Evolutionary conservation across 805 yeast species (phyloP).

Genomic region (Tetrapisispora taiwanensis): DNA sequence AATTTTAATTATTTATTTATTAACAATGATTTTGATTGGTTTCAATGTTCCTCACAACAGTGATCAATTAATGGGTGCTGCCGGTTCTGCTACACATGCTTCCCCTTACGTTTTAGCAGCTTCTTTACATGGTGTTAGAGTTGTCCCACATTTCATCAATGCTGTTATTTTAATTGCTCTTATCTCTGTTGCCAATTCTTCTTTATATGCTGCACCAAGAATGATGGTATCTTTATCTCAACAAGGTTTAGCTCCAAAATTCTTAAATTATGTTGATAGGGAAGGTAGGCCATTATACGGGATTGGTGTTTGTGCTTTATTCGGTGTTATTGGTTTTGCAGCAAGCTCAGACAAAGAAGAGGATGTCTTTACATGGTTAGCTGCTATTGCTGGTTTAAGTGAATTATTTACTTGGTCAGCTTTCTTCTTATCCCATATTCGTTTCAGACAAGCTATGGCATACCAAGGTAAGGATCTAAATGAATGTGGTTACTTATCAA

Average conservation of each 20-base stretch:
- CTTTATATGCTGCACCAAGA: constrained; percentile 65
- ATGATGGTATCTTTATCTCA: constrained; percentile 58
- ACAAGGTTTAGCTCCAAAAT: constrained; percentile 60
- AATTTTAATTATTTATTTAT: constrained; percentile 47
- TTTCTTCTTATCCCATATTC: constrained; percentile 41
- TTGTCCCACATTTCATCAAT: constrained; percentile 63
- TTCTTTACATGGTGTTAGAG: constrained; percentile 47
- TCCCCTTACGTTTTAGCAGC: constrained; percentile 75
- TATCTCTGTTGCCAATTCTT: constrained; percentile 66
- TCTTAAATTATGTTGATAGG: constrained; percentile 43
- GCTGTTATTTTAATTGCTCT: constrained; percentile 66
- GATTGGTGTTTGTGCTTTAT: constrained; percentile 37
- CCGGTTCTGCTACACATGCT: constrained; percentile 44
- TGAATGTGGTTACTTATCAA: constrained; percentile 43
- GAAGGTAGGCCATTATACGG: constrained; percentile 53
- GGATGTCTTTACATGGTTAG: constrained; percentile 50
- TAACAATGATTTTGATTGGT: constrained; percentile 45
- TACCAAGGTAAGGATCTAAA: constrained; percentile 37
- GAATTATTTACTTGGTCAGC: constrained; percentile 53
- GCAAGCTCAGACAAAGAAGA: constrained; percentile 45
- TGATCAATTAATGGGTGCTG: constrained; percentile 39
- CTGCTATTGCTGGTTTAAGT: constrained; percentile 49
- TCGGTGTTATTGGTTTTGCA: constrained; percentile 53
- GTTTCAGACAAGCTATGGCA: constrained; percentile 46
- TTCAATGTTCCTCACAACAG: constrained; percentile 50